These are phyloP conservation scores for Heliamphora exappendiculata DNA, from an alignment of 148 eudicot species.

Conservation along the genomic window DNA sequence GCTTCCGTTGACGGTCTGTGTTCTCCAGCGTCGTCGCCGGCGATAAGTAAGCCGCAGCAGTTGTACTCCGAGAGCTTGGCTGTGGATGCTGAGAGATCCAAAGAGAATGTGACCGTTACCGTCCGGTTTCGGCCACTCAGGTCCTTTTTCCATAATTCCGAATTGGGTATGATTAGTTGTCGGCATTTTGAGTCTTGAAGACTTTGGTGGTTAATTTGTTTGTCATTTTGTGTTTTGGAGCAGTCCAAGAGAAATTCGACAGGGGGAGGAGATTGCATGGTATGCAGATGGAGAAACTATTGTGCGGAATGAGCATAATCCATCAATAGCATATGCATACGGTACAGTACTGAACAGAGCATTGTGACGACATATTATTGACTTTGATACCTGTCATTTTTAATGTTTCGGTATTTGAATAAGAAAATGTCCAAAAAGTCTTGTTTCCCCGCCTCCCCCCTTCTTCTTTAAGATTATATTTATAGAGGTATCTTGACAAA, in stretches of 20 bases:
- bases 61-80: constrained; percentile 39
- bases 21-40: constrained; percentile 64
- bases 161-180: neutral
- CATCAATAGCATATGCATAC: constrained; percentile 80
- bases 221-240: constrained; percentile 15
- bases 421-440: neutral
- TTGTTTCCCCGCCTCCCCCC: no score
- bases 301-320: constrained; percentile 81
- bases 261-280: constrained; percentile 98
- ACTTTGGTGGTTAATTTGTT: constrained; percentile 19
- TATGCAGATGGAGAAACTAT: constrained; percentile 96
- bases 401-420: neutral
- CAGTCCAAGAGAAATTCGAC: constrained; percentile 91
- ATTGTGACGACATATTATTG: neutral
- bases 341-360: constrained; percentile 33
- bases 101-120: constrained; percentile 93
- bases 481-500: neutral
- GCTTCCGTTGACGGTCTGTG: constrained; percentile 44
- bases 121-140: constrained; percentile 98
- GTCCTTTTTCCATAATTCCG: constrained; percentile 21
- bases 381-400: neutral
- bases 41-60: constrained; percentile 51
- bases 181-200: neutral
- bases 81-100: constrained; percentile 52
- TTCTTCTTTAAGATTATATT: neutral